These are phyloP conservation scores for Coemansia sp. DNA, from an alignment of 192 early-diverging fungal species.

Conservation along the genomic window DNA sequence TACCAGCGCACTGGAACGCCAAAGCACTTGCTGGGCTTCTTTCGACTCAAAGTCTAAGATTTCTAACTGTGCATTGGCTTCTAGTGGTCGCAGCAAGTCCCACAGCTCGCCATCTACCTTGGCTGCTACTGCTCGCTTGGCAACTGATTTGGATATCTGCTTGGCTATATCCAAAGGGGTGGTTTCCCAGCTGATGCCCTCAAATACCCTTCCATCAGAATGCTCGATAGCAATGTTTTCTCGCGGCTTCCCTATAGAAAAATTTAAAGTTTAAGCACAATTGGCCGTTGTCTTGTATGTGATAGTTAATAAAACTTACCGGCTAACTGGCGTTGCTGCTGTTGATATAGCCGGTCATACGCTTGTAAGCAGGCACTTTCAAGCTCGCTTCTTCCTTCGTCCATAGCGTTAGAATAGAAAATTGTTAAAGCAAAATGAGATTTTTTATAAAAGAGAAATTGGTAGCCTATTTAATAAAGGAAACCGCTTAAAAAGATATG, in stretches of 20 bases:
- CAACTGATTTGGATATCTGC: conserved; percentile 82
- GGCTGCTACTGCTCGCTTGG: conserved; percentile 87
- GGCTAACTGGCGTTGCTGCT: too few relatives aligned
- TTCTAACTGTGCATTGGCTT: conserved; percentile 76
- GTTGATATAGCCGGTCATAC: neutral
- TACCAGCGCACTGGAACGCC: conserved; percentile 98
- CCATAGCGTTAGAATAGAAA: too few relatives aligned
- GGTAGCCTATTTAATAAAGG: too few relatives aligned
- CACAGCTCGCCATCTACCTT: conserved; percentile 90
- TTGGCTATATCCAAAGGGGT: conserved; percentile 90
- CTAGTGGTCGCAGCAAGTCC: conserved; percentile 86
- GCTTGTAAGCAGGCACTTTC: too few relatives aligned
- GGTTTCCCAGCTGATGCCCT: conserved; percentile 90
- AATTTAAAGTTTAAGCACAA: too few relatives aligned
- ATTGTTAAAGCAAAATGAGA: too few relatives aligned
- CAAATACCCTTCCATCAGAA: conserved; percentile 76
- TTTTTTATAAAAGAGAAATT: too few relatives aligned
- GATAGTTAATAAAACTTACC: too few relatives aligned
- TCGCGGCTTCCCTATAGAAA: conserved; percentile 69
- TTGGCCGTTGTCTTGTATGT: too few relatives aligned
- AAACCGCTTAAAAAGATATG: too few relatives aligned
- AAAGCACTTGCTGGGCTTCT: conserved; percentile 93
- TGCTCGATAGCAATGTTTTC: conserved; percentile 79
- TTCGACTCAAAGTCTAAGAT: conserved; percentile 91
- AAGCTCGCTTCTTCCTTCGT: too few relatives aligned